Conservation (phyloP, 495 filamentous ascomycete genomes). For the Amniculicola lignicola region DNA sequence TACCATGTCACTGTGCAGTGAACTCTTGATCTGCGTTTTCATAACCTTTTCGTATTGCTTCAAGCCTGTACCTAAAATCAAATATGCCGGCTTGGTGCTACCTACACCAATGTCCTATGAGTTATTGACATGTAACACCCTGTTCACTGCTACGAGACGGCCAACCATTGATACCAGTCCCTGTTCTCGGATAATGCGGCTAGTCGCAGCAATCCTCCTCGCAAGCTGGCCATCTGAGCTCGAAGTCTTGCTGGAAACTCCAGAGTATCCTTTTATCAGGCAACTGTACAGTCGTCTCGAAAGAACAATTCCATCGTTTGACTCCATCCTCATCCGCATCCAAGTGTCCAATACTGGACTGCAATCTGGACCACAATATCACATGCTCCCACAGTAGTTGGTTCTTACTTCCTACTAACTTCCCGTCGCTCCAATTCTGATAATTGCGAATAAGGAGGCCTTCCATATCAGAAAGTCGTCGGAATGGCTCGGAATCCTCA, state of each 20-base stretch:
- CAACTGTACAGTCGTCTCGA: background rate
- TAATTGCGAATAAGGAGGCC: background rate
- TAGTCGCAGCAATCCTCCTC: too few species aligned
- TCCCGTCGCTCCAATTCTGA: background rate
- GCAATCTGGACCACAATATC: background rate
- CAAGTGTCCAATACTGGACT: background rate
- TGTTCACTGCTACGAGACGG: too few species aligned
- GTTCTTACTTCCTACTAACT: background rate
- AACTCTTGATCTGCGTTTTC: too few species aligned
- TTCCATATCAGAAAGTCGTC: background rate
- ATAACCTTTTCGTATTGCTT: too few species aligned
- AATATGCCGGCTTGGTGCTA: too few species aligned
- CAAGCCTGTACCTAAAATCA: too few species aligned
- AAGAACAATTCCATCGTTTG: conserved; percentile 1
- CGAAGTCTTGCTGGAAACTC: background rate
- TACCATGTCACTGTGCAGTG: too few species aligned
- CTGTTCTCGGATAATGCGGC: too few species aligned
- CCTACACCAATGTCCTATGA: too few species aligned
- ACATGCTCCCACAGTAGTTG: background rate
- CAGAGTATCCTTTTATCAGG: background rate
- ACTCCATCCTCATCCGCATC: too few species aligned
- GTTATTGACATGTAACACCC: too few species aligned
- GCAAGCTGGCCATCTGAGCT: background rate
- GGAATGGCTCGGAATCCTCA: background rate
- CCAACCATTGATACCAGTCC: too few species aligned